Evolutionary conservation across 108 stramenopile species (phyloP).

Genomic region (Nitzschia palea): DNA sequence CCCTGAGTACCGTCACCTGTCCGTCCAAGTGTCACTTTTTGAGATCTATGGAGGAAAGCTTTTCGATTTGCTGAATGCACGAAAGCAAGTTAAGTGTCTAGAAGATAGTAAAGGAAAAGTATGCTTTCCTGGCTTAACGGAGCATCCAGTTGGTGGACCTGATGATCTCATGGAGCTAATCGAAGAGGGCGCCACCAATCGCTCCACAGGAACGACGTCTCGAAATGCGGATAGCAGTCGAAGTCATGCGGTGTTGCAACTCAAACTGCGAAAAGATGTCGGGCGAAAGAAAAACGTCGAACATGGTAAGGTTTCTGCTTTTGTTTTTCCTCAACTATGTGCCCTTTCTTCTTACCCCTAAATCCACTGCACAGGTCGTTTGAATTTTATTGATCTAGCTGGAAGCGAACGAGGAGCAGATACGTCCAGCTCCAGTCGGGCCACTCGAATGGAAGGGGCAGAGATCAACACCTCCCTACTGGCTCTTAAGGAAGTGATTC

Average conservation of each 20-base stretch:
- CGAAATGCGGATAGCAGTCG: constrained; percentile 89
- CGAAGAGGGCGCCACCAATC: constrained; percentile 82
- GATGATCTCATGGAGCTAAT: constrained; percentile 90
- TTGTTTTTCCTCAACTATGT: background rate
- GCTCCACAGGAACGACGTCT: constrained; percentile 97
- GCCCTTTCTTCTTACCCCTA: background rate
- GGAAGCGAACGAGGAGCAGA: constrained; percentile 97
- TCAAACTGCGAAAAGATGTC: constrained; percentile 68
- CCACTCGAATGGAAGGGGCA: constrained; percentile 95
- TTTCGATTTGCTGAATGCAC: constrained; percentile 89
- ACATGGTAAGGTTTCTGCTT: constrained; percentile 41
- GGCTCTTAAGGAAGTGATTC: constrained; percentile 99
- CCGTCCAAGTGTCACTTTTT: constrained; percentile 88
- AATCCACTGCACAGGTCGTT: constrained; percentile 55
- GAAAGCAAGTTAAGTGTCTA: constrained; percentile 86
- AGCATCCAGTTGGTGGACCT: constrained; percentile 71
- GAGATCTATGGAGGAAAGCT: constrained; percentile 99
- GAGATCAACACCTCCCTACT: constrained; percentile 98
- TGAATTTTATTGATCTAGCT: constrained; percentile 97
- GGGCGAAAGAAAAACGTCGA: constrained; percentile 61
- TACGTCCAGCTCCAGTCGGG: constrained; percentile 88
- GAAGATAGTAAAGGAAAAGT: constrained; percentile 96
- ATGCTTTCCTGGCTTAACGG: constrained; percentile 90
- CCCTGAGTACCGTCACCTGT: constrained; percentile 56
- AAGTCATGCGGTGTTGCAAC: constrained; percentile 95